Base-by-base conservation (phyloP, 2,329 filamentous ascomycete species). In the Aureobasidium namibiae region DNA sequence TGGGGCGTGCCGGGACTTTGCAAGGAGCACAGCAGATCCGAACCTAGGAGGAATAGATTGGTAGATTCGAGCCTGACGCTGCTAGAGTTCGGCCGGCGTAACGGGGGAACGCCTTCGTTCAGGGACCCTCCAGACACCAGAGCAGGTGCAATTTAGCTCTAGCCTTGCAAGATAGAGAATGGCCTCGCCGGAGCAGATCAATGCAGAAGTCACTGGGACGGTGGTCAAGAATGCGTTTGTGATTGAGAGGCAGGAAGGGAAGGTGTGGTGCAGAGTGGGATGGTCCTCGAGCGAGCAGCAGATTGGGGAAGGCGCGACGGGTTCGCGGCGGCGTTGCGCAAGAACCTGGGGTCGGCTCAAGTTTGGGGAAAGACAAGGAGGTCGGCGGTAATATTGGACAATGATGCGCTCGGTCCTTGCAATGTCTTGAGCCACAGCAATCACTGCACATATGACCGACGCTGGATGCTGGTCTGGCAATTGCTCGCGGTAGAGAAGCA, bases 61-160 rank as follows among this genome's bases (percentile, higher is more conserved):
- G 54, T 57, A 57, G 52, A 56, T 56, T 56, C 41, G 52, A 45
- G 52, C 54, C 54, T 39, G 54, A 57, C 42, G 31, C 41, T 33
- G 41, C 41, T 57, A 57, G 54, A 57, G 54, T 57, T 57, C 21
- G 54, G 23, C 41, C 54, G 54, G 54, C 54, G 54, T 48, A 57
- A 57, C 54, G 54, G 54, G 54, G 16, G 41, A 48, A 57, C 42
- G 42, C 41, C 54, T 48, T 21, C n/a, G 18, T 16, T 57, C 42
- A 48, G 54, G 54, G 54, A 57, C 54, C 54, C 38, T 46, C 38
- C 31, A 36, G 18, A 45, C 39, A 11, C 24, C 36, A 38, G 18
- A 18, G n/a, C 18, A 38, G 16, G 14, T 38, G 18, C 48, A 26
- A 33, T 21, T 42, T 33, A 26, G 50, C 50, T 54, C 33, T 26